Base-by-base conservation (phyloP, 805 yeast genomes). In the Candida suzukii region DNA sequence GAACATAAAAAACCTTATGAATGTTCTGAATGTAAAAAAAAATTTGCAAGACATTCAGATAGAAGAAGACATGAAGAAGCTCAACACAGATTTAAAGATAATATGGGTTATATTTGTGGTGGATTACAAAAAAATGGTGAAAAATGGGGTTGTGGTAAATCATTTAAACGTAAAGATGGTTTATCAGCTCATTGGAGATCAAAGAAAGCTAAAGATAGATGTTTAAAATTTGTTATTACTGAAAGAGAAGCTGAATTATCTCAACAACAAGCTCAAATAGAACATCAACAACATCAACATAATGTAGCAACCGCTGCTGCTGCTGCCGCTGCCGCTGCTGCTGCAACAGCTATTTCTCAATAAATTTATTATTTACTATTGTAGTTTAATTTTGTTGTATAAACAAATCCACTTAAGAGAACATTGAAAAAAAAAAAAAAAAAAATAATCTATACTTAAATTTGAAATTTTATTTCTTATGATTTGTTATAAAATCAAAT, bases 181-280 rank as follows among this genome's bases (percentile, higher is more conserved):
- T 46, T 61, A 21, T 45, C 58, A n/a, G 65, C 66, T 1, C 66
- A 61, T 39, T 61, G 66, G 66, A 55, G 56, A 40, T 53, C 61
- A 8, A 54, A 57, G 19, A 61, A 60, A 51, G 65, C 66, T 11
- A 56, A 51, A 26, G 56, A 49, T 44, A 59, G 56, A 44, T 61
- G 66, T 43, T 52, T 61, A 13, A 49, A 53, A 26, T 17, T 13
- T 28, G 16, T 37, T 4, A 37, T 37, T 16, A 20, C 4, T 20
- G 41, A 38, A 26, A 30, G 41, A 22, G 41, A 38, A 26, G 10
- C n/a, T 12, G 41, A 38, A 33, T 20, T 38, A 33, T 12, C 17
- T 21, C 20, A 20, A 21, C 26, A 22, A 21, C 36, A 33, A 33
- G n/a, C 10, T 8, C 4, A 29, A 29, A 8, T 13, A n/a, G n/a